phyloP scores from a whole-genome alignment of 2,329 filamentous ascomycete genomes.

The Coleophoma crateriformis region DNA sequence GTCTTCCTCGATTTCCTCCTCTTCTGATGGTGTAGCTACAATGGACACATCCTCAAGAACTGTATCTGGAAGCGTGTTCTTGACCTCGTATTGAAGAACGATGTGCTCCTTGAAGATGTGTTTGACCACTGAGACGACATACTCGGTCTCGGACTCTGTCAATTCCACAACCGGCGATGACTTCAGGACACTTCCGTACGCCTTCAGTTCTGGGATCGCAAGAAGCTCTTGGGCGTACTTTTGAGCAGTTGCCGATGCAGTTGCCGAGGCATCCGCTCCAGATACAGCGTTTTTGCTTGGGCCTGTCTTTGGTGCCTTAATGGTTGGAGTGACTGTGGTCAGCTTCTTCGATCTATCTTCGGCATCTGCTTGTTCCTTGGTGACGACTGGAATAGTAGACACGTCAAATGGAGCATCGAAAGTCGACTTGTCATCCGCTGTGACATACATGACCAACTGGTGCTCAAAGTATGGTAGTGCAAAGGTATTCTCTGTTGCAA shows the following conservation, averaged over 20 bases:
- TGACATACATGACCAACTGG: conserved; percentile 96
- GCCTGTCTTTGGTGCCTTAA: conserved; percentile 85
- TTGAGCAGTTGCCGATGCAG: conserved; percentile 74
- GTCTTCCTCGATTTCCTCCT: conserved; percentile 81
- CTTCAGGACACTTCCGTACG: conserved; percentile 87
- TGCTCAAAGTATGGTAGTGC: conserved; percentile 93
- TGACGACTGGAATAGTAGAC: conserved; percentile 84
- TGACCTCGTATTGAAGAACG: conserved; percentile 93
- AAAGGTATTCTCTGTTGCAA: conserved; percentile 76
- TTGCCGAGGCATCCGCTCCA: conserved; percentile 68
- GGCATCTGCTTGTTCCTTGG: conserved; percentile 89
- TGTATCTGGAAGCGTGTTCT: conserved; percentile 91
- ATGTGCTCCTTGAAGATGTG: conserved; percentile 97
- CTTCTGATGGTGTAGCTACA: conserved; percentile 71
- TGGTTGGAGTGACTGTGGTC: conserved; percentile 82
- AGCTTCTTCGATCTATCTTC: conserved; percentile 98
- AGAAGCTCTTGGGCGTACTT: conserved; percentile 85
- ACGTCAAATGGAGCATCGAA: conserved; percentile 89
- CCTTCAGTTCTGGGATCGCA: conserved; percentile 84
- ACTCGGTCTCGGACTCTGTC: conserved; percentile 95
- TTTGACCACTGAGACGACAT: conserved; percentile 89
- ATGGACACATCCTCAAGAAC: conserved; percentile 87
- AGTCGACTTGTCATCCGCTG: conserved; percentile 79
- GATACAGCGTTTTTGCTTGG: conserved; percentile 65
- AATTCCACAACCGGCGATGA: conserved; percentile 82